Percentiles rank a stretch among this genome's conserved stretches.
These are phyloP conservation scores for Pyrus hybrid DNA, from an alignment of 331 rosid genomes.

Conservation along the genomic window DNA sequence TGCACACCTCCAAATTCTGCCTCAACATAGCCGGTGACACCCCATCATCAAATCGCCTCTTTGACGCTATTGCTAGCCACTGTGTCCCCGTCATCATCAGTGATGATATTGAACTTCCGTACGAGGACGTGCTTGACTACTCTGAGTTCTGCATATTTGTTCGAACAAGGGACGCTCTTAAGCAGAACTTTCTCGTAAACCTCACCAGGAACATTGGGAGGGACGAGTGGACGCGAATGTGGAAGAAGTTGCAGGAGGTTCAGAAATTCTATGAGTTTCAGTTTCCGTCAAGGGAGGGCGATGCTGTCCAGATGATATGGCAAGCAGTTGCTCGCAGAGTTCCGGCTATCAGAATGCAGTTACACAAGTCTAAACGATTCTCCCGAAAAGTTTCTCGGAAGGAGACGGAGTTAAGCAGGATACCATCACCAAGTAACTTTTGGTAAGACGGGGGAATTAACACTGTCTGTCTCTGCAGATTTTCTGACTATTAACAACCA, in stretches of 20 bases:
- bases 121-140: constrained; percentile 74
- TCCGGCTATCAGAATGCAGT: constrained; percentile 42
- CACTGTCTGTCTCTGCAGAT: not conserved
- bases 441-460: constrained; percentile 16
- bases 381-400: constrained; percentile 11
- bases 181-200: constrained; percentile 38
- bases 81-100: constrained; percentile 84
- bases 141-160: constrained; percentile 67
- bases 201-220: constrained; percentile 40
- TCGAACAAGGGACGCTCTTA: constrained; percentile 62
- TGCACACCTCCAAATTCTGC: constrained; percentile 73
- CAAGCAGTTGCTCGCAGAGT: constrained; percentile 63
- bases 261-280: constrained; percentile 56
- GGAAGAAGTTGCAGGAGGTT: constrained; percentile 64
- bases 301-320: constrained; percentile 90
- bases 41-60: constrained; percentile 80
- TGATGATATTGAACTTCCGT: constrained; percentile 74
- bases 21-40: no score
- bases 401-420: constrained; percentile 8
- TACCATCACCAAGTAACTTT: constrained; percentile 39
- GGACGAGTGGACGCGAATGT: constrained; percentile 76
- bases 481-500: not conserved
- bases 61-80: constrained; percentile 73
- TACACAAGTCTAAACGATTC: constrained; percentile 50
- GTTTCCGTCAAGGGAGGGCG: constrained; percentile 59